Evolutionary conservation across 192 early-diverging fungal species (phyloP).

Genomic region (Dissophora ornata): DNA sequence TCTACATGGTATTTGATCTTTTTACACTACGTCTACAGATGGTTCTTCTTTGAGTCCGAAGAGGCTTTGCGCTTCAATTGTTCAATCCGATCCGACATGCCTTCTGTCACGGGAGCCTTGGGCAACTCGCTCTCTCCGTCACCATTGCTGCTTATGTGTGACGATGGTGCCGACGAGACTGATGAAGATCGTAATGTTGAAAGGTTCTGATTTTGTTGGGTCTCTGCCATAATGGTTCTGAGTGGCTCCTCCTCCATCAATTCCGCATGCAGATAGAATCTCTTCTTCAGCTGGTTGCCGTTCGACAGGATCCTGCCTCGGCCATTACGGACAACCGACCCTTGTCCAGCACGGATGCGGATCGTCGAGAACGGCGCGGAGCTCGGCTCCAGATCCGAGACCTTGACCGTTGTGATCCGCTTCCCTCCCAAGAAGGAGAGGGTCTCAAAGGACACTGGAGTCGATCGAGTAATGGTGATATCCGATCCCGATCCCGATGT

Average conservation of each 20-base stretch:
- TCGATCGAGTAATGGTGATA: constrained; percentile 54
- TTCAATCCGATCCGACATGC: constrained; percentile 51
- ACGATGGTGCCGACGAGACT: background rate
- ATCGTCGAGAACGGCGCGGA: constrained; percentile 65
- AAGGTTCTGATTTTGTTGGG: constrained; percentile 31
- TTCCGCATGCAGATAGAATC: constrained; percentile 63
- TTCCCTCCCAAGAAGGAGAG: constrained; percentile 48
- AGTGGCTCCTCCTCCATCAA: constrained; percentile 54
- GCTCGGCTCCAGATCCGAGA: constrained; percentile 61
- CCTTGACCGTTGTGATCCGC: constrained; percentile 56
- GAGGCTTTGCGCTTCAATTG: constrained; percentile 46
- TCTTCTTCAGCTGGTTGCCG: constrained; percentile 50
- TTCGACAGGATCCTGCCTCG: constrained; percentile 47
- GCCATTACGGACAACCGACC: constrained; percentile 33
- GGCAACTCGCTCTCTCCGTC: background rate
- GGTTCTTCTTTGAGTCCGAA: constrained; percentile 32
- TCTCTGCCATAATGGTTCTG: constrained; percentile 49
- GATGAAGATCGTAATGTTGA: background rate
- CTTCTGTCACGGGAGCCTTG: constrained; percentile 19
- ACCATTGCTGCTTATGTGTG: background rate
- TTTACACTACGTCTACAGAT: background rate
- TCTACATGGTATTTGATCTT: too few species aligned
- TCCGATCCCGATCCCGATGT: background rate
- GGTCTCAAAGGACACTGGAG: constrained; percentile 60
- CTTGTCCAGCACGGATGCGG: constrained; percentile 54